Conservation (phyloP, 306 rosid species). For the Styphnolobium japonicum region DNA sequence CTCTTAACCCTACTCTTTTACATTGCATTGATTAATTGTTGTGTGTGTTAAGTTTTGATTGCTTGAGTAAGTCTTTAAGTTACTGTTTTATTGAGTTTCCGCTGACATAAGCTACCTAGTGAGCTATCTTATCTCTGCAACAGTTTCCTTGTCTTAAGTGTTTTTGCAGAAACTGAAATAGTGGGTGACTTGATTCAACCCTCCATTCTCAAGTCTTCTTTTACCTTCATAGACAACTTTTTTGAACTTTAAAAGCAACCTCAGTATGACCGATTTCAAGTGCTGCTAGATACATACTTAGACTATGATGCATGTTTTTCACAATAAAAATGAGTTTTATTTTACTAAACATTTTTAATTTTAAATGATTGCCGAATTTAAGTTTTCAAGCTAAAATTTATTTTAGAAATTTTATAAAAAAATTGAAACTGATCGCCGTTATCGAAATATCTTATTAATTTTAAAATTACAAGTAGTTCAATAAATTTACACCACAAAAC, state of each 20-base stretch:
- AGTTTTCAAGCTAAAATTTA: not conserved
- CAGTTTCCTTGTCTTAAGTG: too few relatives aligned
- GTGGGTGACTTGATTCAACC: too few relatives aligned
- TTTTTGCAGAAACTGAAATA: too few relatives aligned
- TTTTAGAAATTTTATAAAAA: not conserved
- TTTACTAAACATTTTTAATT: not conserved
- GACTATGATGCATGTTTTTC: not conserved
- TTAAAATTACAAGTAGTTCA: not conserved
- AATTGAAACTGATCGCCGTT: not conserved
- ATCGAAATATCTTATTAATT: not conserved
- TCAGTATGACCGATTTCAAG: not conserved
- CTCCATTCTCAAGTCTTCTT: too few relatives aligned
- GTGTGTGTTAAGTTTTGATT: too few relatives aligned
- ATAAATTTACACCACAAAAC: not conserved
- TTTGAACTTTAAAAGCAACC: not conserved
- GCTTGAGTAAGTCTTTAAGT: too few relatives aligned
- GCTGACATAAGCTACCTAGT: too few relatives aligned
- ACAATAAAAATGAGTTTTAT: not conserved
- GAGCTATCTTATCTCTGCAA: too few relatives aligned
- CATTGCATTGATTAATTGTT: too few relatives aligned
- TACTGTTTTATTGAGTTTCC: too few relatives aligned
- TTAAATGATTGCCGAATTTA: not conserved
- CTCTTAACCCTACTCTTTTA: too few relatives aligned
- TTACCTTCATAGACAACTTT: too few relatives aligned
- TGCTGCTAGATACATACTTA: not conserved